Percentiles rank a stretch among this genome's conserved stretches.
These are phyloP conservation scores for Thermothelomyces thermophilus DNA, from an alignment of 2,329 filamentous ascomycete genomes.

Conservation along the genomic window DNA sequence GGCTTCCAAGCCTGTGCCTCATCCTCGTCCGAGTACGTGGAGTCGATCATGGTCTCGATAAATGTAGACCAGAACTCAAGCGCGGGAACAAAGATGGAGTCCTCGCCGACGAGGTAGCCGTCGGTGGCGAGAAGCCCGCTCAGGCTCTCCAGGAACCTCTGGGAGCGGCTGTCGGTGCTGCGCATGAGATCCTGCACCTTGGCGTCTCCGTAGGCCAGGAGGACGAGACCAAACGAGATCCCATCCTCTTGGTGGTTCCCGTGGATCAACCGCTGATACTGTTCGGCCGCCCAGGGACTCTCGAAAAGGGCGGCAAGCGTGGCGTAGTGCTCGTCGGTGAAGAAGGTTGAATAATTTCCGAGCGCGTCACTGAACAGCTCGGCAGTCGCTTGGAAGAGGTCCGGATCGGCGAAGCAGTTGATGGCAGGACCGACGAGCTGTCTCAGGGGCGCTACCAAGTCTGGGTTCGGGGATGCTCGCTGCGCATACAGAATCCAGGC, in stretches of 20 bases:
- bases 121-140: conserved; percentile 58
- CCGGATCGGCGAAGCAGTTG: conserved; percentile 51
- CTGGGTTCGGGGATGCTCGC: conserved; percentile 51
- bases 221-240: conserved; percentile 58
- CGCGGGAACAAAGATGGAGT: conserved; percentile 65
- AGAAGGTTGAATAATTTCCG: conserved; percentile 57
- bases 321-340: conserved; percentile 52
- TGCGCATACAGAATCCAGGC: conserved; percentile 71
- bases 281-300: conserved; percentile 51
- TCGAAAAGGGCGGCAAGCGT: conserved; percentile 54
- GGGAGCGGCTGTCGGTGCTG: conserved; percentile 42
- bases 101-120: conserved; percentile 63
- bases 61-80: conserved; percentile 79
- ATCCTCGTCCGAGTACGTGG: conserved; percentile 44
- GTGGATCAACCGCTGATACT: conserved; percentile 48
- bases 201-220: conserved; percentile 63
- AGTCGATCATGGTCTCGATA: conserved; percentile 61
- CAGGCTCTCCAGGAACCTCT: conserved; percentile 51
- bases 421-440: conserved; percentile 55
- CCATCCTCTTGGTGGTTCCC: conserved; percentile 59
- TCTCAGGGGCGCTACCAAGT: conserved; percentile 53
- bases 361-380: conserved; percentile 61
- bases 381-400: conserved; percentile 52
- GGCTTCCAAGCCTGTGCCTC: conserved; percentile 49
- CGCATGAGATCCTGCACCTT: conserved; percentile 55